Conservation (phyloP, 139 green algal species). For the Edaphochlamys debaryana region DNA sequence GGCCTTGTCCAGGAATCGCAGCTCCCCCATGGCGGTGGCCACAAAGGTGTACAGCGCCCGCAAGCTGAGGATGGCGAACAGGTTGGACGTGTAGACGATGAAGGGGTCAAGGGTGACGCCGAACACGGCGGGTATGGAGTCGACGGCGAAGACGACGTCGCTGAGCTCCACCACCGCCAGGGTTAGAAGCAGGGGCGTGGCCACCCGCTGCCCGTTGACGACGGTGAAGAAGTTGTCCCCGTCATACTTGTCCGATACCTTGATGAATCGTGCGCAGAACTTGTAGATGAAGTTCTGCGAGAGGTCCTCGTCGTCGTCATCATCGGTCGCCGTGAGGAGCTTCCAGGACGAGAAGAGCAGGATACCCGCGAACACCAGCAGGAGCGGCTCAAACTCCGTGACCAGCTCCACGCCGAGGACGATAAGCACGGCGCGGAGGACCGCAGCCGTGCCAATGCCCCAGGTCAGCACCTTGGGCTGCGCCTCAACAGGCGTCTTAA, state of each 20-base stretch:
- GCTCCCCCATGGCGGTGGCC: slow-evolving; percentile 59
- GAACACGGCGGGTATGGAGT: slow-evolving; percentile 80
- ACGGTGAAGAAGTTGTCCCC: slow-evolving; percentile 92
- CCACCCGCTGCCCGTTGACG: slow-evolving; percentile 54
- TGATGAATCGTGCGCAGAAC: slow-evolving; percentile 77
- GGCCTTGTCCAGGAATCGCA: slow-evolving; percentile 84
- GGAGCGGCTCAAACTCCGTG: slow-evolving; percentile 86
- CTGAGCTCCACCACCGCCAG: slow-evolving; percentile 93
- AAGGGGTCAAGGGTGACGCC: slow-evolving; percentile 96
- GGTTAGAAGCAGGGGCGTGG: slow-evolving; percentile 93
- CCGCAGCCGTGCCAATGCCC: slow-evolving; percentile 88
- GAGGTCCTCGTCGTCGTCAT: slow-evolving; percentile 80
- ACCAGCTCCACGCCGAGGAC: slow-evolving; percentile 85
- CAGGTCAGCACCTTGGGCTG: slow-evolving; percentile 92
- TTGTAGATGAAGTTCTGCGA: slow-evolving; percentile 76
- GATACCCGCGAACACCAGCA: slow-evolving; percentile 94
- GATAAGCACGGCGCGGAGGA: slow-evolving; percentile 90
- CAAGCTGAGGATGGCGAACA: slow-evolving; percentile 91
- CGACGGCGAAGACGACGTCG: slow-evolving; percentile 97
- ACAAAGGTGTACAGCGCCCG: slow-evolving; percentile 83
- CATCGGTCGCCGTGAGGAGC: slow-evolving; percentile 68
- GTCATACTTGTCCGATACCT: slow-evolving; percentile 85
- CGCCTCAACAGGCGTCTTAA: slow-evolving; percentile 75
- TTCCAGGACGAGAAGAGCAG: slow-evolving; percentile 88
- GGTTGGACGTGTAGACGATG: slow-evolving; percentile 97